These are phyloP conservation scores for Penicillium sp. DNA, from an alignment of 2,329 filamentous ascomycete genomes.

Conservation along the genomic window DNA sequence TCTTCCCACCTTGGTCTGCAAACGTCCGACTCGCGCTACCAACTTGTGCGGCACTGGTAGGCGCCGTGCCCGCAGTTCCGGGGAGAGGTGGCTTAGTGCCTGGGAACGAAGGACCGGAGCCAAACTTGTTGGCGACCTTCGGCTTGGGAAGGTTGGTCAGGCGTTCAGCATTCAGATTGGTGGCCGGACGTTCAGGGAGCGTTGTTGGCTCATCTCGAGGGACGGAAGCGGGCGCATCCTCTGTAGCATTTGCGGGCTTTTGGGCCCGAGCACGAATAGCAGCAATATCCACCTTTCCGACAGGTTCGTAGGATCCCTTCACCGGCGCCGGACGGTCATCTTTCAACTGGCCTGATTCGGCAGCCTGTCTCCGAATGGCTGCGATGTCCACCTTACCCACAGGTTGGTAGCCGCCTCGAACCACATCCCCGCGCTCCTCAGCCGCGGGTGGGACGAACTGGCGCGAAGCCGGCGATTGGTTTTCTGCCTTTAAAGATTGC, in stretches of 20 bases:
- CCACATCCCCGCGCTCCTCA: slow-evolving; percentile 55
- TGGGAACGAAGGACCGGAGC: slow-evolving; percentile 62
- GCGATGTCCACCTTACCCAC: slow-evolving; percentile 97
- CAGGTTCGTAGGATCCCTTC: slow-evolving; percentile 88
- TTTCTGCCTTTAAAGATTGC: slow-evolving; percentile 71
- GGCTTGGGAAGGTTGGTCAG: slow-evolving; percentile 87
- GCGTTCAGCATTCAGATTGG: slow-evolving; percentile 68
- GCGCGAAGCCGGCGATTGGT: slow-evolving; percentile 46
- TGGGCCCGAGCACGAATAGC: slow-evolving; percentile 83
- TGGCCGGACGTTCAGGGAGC: slow-evolving; percentile 64
- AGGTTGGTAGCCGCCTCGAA: slow-evolving; percentile 84
- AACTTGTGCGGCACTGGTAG: slow-evolving; percentile 54
- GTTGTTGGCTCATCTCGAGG: slow-evolving; percentile 53
- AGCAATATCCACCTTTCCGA: slow-evolving; percentile 95
- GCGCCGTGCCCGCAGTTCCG: slow-evolving; percentile 57
- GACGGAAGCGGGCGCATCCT: slow-evolving; percentile 37
- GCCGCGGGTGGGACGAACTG: slow-evolving; percentile 48
- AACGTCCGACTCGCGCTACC: slow-evolving; percentile 86
- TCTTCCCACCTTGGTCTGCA: slow-evolving; percentile 91
- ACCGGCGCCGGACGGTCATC: slow-evolving; percentile 80
- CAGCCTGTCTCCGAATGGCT: slow-evolving; percentile 70
- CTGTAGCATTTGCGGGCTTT: slow-evolving; percentile 45
- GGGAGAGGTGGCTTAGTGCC: slow-evolving; percentile 88
- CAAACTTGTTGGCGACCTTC: slow-evolving; percentile 87
- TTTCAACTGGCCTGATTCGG: slow-evolving; percentile 49